Evolutionary conservation across 768 basidiomycete genomes (phyloP), one percentile per base, ranked within the genome.

Genomic region (Boletus rubropictus): DNA sequence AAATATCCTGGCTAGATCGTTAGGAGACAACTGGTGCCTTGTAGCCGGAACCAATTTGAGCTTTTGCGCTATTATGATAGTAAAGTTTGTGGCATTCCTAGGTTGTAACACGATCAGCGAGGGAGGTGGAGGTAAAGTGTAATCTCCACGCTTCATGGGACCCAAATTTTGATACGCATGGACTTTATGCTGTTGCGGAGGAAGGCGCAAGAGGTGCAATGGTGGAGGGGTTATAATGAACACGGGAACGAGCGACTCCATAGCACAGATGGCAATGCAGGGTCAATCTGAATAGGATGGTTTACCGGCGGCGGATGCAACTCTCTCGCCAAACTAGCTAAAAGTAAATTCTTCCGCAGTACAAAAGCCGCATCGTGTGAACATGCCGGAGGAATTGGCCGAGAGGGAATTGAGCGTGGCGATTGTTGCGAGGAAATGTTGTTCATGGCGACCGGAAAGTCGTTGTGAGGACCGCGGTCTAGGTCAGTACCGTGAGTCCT

Each of bases 1-100:
- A 31, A 46, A 45, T 49, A 42, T 38, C 36, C 42, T 48, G 27
- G 51, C 39, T 33, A 46, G n/a, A 20, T 51, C 42, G 11, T 53
- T 51, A 36, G 25, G 42, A 55, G 22, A 27, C 18, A 18, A 25
- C 18, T 2, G 36, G 46, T 52, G 18, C 47, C 45, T 47, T 33
- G 48, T 46, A 31, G 49, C 44, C 14, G 34, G 41, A 41, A 24
- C 22, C 33, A 42, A 46, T 39, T n/a, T 42, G 31, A 51, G 37
- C 31, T 15, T 21, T 31, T 18, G 39, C 17, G 21, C 17, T 29
- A 34, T 51, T 48, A 24, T 44, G 48, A 34, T 51, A 47, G 42
- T 36, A 42, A 39, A 3, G 24, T 27, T 42, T 33, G 39, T 28
- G 29, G 38, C 20, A 29, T 33, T 20, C 46, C 39, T 14, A 18